Conservation (phyloP, 345 rosid genomes). For the Rubroshorea leprosula region DNA sequence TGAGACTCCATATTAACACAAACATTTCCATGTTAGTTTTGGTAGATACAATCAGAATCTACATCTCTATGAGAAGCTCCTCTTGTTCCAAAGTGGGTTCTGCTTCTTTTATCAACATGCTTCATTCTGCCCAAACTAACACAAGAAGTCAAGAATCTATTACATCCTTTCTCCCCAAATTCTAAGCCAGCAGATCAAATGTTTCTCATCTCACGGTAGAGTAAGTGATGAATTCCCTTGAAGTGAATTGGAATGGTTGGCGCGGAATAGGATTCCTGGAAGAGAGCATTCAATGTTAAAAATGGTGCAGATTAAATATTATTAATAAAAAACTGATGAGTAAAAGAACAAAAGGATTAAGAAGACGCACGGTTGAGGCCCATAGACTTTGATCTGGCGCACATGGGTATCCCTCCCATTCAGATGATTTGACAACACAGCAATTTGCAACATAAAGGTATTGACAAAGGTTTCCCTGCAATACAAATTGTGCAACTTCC, state of each 20-base stretch:
- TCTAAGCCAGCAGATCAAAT: too few species aligned
- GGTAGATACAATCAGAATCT: too few species aligned
- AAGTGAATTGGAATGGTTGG: slow-evolving; percentile 84
- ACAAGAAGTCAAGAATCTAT: too few species aligned
- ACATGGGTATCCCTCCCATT: slow-evolving; percentile 86
- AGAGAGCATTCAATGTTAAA: not conserved
- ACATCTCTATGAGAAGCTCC: too few species aligned
- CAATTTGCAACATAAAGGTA: slow-evolving; percentile 86
- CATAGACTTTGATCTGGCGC: slow-evolving; percentile 89
- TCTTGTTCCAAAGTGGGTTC: too few species aligned
- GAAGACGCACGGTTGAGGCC: slow-evolving; percentile 57
- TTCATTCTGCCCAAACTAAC: too few species aligned
- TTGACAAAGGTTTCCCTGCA: slow-evolving; percentile 86
- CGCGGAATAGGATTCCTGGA: slow-evolving; percentile 53
- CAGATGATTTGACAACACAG: slow-evolving; percentile 70
- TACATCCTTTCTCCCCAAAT: not conserved
- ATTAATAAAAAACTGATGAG: not conserved
- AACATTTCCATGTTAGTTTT: not conserved
- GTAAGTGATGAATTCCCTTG: slow-evolving; percentile 68
- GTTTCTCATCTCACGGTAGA: slow-evolving; percentile 56
- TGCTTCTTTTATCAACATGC: too few species aligned
- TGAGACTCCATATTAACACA: not conserved
- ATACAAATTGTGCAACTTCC: not conserved
- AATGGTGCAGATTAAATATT: not conserved
- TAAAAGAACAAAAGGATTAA: not conserved